These are phyloP conservation scores for Coniochaeta pulveracea DNA, from an alignment of 2,329 filamentous ascomycete genomes.

Conservation along the genomic window DNA sequence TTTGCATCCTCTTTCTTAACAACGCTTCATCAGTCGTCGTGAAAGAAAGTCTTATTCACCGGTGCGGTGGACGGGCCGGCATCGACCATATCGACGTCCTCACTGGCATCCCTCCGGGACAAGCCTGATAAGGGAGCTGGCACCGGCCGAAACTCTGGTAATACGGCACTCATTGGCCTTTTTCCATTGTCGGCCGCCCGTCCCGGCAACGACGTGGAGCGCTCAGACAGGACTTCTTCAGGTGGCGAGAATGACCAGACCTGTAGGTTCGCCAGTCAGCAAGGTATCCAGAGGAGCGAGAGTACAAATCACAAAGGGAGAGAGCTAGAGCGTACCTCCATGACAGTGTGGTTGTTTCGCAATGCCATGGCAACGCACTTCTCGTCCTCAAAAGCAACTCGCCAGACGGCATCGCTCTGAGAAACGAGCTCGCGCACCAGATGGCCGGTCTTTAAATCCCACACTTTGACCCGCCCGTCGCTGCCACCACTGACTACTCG, in stretches of 20 bases:
- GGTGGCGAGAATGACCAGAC: conserved; percentile 94
- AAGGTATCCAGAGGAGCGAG: conserved; percentile 8
- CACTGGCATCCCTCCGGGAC: conserved; percentile 21
- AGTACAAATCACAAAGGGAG: background rate
- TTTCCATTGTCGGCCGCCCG: conserved; percentile 29
- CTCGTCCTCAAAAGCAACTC: conserved; percentile 95
- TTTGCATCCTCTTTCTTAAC: no score
- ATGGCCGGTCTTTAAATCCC: conserved; percentile 87
- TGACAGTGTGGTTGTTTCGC: conserved; percentile 75
- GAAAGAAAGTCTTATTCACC: conserved; percentile 37
- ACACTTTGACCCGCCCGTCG: conserved; percentile 96
- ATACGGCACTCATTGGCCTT: conserved; percentile 40
- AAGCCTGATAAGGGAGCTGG: conserved; percentile 18
- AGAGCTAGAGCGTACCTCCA: conserved; percentile 58
- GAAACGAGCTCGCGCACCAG: conserved; percentile 79
- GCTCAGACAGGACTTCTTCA: conserved; percentile 50
- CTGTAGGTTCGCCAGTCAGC: no score
- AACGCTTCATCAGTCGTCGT: no score
- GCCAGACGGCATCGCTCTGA: conserved; percentile 91
- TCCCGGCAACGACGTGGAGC: conserved; percentile 37
- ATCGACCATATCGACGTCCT: conserved; percentile 46
- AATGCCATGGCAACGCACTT: conserved; percentile 95
- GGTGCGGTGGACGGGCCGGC: conserved; percentile 44
- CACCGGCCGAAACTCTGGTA: conserved; percentile 28
- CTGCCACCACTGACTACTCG: conserved; percentile 92